These are phyloP conservation scores for Perilla frutescens DNA, from an alignment of 257 asterid genomes.

Conservation along the genomic window DNA sequence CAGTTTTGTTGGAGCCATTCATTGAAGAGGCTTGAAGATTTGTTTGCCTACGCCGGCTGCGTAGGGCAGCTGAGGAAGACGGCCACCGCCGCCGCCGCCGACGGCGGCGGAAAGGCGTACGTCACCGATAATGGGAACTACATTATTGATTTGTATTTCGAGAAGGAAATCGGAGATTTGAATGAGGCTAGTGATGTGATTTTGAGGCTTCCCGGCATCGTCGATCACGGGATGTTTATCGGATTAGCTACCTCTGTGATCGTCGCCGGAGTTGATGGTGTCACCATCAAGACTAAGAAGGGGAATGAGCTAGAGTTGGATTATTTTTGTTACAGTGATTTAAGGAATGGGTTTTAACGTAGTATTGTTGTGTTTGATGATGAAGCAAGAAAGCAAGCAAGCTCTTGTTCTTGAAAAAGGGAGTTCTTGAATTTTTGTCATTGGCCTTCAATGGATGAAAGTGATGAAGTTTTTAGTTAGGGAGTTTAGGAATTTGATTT, in stretches of 20 bases:
- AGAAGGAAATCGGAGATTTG: constrained; percentile 67
- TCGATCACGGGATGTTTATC: constrained; percentile 71
- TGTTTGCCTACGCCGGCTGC: constrained; percentile 59
- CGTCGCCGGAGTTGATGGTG: constrained; percentile 63
- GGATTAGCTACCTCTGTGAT: constrained; percentile 64
- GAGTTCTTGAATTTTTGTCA: constrained; percentile 14
- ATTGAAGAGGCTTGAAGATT: constrained; percentile 48
- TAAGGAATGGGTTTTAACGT: constrained; percentile 50
- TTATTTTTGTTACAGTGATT: constrained; percentile 46
- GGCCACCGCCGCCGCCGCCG: background rate
- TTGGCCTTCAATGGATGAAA: constrained; percentile 21
- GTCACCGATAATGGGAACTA: constrained; percentile 71
- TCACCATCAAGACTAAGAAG: constrained; percentile 56
- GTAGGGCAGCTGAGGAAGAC: constrained; percentile 54
- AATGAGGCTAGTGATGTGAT: constrained; percentile 60
- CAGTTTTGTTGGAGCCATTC: constrained; percentile 73
- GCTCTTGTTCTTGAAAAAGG: constrained; percentile 13
- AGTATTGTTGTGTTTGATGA: background rate
- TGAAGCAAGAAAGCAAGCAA: background rate
- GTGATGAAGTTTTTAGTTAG: constrained; percentile 11
- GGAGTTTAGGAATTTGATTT: constrained; percentile 4
- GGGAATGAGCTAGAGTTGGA: constrained; percentile 47
- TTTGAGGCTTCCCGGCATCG: constrained; percentile 75
- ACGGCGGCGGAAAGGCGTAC: constrained; percentile 37
- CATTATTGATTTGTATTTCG: constrained; percentile 64